Evolutionary conservation across 2,329 filamentous ascomycete genomes (phyloP).

Genomic region (Catunica adiposa): DNA sequence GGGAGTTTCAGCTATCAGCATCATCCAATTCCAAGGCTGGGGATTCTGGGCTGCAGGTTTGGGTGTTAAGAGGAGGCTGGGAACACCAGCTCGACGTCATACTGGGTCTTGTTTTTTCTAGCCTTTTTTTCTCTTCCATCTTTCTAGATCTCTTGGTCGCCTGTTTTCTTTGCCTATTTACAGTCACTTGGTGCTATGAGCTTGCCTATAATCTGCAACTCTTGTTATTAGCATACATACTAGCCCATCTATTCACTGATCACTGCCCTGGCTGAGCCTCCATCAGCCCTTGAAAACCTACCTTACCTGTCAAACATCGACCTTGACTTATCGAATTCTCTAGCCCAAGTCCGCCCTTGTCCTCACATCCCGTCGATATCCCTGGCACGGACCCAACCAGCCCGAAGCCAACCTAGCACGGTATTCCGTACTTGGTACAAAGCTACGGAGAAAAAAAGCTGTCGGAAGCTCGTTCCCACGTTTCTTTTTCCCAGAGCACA

Average conservation of each 20-base stretch:
- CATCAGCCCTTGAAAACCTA: neutral
- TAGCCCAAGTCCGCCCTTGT: constrained; percentile 1
- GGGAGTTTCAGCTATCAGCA: neutral
- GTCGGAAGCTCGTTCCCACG: neutral
- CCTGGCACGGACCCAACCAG: neutral
- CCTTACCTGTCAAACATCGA: neutral
- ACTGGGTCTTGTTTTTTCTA: neutral
- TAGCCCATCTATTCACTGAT: neutral
- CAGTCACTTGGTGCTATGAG: neutral
- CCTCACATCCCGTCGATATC: neutral
- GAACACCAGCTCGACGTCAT: neutral
- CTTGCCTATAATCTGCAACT: neutral
- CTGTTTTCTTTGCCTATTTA: neutral
- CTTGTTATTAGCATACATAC: neutral
- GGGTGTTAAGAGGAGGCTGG: neutral
- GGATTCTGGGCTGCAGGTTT: neutral
- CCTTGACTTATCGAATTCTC: neutral
- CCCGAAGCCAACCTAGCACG: neutral
- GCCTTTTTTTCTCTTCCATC: constrained; percentile 5
- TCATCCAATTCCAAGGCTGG: neutral
- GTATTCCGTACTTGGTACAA: neutral
- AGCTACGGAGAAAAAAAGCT: neutral
- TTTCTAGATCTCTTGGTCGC: neutral
- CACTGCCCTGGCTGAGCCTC: neutral
- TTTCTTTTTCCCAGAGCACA: neutral